Percentiles rank a stretch among this genome's conserved stretches.
These are phyloP conservation scores for Rhododendron ferrugineum DNA, from an alignment of 148 eudicot genomes.

Conservation along the genomic window DNA sequence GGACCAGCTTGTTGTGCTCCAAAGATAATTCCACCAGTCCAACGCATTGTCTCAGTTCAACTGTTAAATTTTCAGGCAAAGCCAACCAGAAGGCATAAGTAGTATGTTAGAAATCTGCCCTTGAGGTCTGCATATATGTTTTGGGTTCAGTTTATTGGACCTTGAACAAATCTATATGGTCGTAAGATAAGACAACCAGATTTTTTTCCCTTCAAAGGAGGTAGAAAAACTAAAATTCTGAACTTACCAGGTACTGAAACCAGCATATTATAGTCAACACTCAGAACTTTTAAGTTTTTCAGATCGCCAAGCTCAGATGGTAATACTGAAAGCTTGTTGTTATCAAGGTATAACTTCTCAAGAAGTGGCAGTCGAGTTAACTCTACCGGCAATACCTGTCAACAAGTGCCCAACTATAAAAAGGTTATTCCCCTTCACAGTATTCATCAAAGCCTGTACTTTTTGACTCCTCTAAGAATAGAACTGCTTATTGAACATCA, in stretches of 20 bases:
- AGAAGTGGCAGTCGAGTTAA: constrained; percentile 75
- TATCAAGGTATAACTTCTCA: constrained; percentile 89
- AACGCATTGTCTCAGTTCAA: constrained; percentile 86
- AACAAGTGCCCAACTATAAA: neutral
- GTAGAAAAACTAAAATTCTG: neutral
- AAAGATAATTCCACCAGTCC: constrained; percentile 90
- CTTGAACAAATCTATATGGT: neutral
- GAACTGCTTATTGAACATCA: neutral
- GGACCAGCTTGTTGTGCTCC: constrained; percentile 96
- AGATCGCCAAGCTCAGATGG: constrained; percentile 88
- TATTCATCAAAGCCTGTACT: neutral
- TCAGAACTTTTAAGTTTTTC: constrained; percentile 78
- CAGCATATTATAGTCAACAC: constrained; percentile 78
- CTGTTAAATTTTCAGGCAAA: constrained; percentile 40
- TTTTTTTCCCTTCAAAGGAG: neutral
- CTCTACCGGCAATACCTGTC: constrained; percentile 84
- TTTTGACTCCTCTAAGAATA: neutral
- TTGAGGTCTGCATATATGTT: neutral
- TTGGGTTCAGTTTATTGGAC: neutral
- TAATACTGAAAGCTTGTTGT: constrained; percentile 68
- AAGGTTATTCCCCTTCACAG: constrained; percentile 10
- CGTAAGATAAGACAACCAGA: neutral
- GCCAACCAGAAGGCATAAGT: constrained; percentile 3
- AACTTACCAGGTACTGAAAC: constrained; percentile 88
- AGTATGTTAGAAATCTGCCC: neutral